Conservation (phyloP, 768 basidiomycete genomes). For the Hypsizygus marmoreus region DNA sequence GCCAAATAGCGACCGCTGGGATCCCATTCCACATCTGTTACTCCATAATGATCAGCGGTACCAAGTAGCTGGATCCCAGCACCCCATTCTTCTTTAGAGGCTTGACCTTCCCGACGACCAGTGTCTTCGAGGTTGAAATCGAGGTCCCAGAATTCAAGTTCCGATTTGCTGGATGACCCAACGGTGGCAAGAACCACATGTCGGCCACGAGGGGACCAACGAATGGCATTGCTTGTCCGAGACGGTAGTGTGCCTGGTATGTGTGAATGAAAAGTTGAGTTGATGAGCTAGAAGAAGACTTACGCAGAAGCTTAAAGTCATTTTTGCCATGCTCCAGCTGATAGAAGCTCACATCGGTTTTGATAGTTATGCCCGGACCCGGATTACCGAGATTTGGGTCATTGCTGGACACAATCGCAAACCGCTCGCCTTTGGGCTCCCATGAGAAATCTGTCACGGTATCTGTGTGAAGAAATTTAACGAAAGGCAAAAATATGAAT, state of each 20-base stretch:
- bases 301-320: conserved; percentile 90
- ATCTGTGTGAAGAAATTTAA: conserved; percentile 48
- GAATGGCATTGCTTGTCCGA: conserved; percentile 90
- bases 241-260: conserved; percentile 68
- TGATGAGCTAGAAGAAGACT: conserved; percentile 25
- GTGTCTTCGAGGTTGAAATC: conserved; percentile 78
- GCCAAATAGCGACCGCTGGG: conserved; percentile 92
- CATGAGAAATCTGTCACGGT: conserved; percentile 95
- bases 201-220: conserved; percentile 96
- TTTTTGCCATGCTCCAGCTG: conserved; percentile 91
- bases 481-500: conserved; percentile 7
- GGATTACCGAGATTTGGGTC: conserved; percentile 93
- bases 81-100: conserved; percentile 76
- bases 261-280: conserved; percentile 10
- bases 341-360: conserved; percentile 96
- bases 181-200: conserved; percentile 96
- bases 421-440: conserved; percentile 98
- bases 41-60: conserved; percentile 91
- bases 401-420: conserved; percentile 91
- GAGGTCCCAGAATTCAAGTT: conserved; percentile 98
- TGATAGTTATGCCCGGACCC: conserved; percentile 89
- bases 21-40: conserved; percentile 99
- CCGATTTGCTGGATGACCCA: conserved; percentile 92
- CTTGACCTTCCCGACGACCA: conserved; percentile 51
- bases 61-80: conserved; percentile 83